phyloP scores from a whole-genome alignment of 768 basidiomycete species.

The Russula foetens region DNA sequence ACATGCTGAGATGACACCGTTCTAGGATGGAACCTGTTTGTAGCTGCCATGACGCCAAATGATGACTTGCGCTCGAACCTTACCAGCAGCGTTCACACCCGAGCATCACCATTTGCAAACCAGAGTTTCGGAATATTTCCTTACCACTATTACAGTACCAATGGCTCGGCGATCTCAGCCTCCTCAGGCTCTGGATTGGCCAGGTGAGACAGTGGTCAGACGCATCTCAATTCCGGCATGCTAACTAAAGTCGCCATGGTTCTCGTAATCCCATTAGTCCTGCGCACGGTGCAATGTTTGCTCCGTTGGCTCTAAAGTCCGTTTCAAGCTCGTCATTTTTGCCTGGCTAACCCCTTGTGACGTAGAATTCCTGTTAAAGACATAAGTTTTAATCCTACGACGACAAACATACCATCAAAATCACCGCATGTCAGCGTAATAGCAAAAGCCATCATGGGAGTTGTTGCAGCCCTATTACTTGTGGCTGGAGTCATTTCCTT shows the following conservation, averaged over 20 bases:
- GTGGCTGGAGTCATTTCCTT: not conserved
- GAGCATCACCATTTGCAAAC: not conserved
- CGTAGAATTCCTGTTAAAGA: not conserved
- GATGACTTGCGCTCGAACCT: not conserved
- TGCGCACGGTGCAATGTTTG: constrained; percentile 21
- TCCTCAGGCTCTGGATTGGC: too few species aligned
- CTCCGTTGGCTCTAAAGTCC: constrained; percentile 20
- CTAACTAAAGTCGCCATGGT: not conserved
- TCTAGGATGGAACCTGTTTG: constrained; percentile 9
- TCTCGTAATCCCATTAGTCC: constrained; percentile 9
- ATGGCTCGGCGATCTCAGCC: not conserved
- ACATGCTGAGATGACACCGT: not conserved
- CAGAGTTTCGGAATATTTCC: not conserved
- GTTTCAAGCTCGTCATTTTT: not conserved
- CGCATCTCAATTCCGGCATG: not conserved
- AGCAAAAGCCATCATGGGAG: constrained; percentile 16
- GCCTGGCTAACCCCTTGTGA: too few species aligned
- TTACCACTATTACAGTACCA: not conserved
- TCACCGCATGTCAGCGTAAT: constrained; percentile 9
- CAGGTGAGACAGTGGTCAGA: constrained; percentile 1
- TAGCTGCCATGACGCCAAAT: constrained; percentile 7
- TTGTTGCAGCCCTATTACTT: not conserved
- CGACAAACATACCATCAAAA: not conserved
- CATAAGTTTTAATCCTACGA: not conserved
- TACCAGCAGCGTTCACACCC: not conserved